Conservation (phyloP, 805 yeast genomes). For the Wickerhamiella nectarea region DNA sequence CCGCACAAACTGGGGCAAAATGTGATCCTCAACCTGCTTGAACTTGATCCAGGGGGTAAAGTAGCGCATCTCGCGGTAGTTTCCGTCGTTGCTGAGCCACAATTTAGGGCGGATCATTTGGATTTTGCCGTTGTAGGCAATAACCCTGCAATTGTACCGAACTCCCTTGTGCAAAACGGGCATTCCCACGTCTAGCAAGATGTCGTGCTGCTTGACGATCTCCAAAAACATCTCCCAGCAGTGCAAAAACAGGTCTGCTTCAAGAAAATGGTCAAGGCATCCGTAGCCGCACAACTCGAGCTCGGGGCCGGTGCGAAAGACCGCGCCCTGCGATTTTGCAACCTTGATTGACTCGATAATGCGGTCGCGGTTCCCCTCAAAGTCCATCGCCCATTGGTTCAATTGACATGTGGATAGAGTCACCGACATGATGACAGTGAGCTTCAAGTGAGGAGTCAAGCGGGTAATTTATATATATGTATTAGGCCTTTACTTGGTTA, state of each 20-base stretch:
- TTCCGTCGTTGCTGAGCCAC: constrained; percentile 93
- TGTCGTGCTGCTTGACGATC: constrained; percentile 53
- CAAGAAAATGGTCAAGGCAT: constrained; percentile 70
- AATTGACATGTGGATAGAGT: constrained; percentile 88
- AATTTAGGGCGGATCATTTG: constrained; percentile 83
- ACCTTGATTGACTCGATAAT: constrained; percentile 63
- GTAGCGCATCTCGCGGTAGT: constrained; percentile 93
- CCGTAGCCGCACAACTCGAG: constrained; percentile 82
- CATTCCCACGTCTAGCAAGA: constrained; percentile 85
- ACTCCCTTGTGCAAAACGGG: constrained; percentile 81
- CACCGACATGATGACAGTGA: constrained; percentile 25
- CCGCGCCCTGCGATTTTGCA: constrained; percentile 67
- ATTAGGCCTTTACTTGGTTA: constrained; percentile 6
- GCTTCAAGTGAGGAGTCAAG: no score
- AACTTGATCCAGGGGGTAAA: constrained; percentile 90
- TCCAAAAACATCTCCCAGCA: constrained; percentile 90
- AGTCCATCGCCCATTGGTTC: constrained; percentile 98
- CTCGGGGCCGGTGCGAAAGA: constrained; percentile 91
- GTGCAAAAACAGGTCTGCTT: constrained; percentile 75
- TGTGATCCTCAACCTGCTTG: constrained; percentile 55
- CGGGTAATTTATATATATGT: neutral
- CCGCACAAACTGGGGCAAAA: constrained; percentile 58
- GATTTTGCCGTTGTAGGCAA: constrained; percentile 67
- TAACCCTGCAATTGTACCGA: constrained; percentile 79
- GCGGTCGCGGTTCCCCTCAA: constrained; percentile 91